Conservation (phyloP, 768 basidiomycete species). For the Russula griseocarnosa region DNA sequence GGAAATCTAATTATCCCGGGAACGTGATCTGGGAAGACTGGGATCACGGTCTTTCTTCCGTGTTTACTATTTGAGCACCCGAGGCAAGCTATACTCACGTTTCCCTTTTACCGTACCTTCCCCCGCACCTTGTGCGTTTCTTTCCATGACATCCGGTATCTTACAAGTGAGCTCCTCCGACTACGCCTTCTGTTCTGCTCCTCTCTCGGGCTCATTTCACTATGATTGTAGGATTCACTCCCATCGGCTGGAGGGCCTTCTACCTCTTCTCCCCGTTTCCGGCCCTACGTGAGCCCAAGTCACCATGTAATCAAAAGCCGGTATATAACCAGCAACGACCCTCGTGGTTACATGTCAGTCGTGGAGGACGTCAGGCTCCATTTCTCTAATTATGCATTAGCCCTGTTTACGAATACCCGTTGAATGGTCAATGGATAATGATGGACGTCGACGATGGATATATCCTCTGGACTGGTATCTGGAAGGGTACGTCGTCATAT, state of each 20-base stretch:
- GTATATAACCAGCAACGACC: constrained; percentile 88
- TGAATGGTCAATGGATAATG: constrained; percentile 92
- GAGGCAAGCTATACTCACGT: constrained; percentile 29
- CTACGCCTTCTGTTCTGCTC: not conserved
- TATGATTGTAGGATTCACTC: constrained; percentile 34
- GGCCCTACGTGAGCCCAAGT: constrained; percentile 68
- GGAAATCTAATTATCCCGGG: constrained; percentile 27
- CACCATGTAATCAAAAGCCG: constrained; percentile 83
- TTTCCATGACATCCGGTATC: constrained; percentile 35
- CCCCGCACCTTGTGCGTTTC: constrained; percentile 17
- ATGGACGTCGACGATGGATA: constrained; percentile 94
- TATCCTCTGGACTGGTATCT: constrained; percentile 89
- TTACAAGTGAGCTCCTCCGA: constrained; percentile 31
- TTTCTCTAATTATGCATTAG: constrained; percentile 35
- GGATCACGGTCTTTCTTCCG: constrained; percentile 21
- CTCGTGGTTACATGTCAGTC: constrained; percentile 80
- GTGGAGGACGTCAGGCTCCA: not conserved
- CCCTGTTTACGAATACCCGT: constrained; percentile 85
- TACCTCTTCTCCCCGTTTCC: constrained; percentile 40
- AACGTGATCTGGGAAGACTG: constrained; percentile 23
- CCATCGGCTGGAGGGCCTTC: constrained; percentile 32
- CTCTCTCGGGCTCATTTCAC: not conserved
- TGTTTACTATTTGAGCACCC: constrained; percentile 24
- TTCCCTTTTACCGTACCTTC: constrained; percentile 24
- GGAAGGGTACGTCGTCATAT: constrained; percentile 65